A percentile compares a stretch with the other conserved stretches of the same genome.
phyloP scores from a whole-genome alignment of 2,329 filamentous ascomycete species.

The Exophiala mesophila region DNA sequence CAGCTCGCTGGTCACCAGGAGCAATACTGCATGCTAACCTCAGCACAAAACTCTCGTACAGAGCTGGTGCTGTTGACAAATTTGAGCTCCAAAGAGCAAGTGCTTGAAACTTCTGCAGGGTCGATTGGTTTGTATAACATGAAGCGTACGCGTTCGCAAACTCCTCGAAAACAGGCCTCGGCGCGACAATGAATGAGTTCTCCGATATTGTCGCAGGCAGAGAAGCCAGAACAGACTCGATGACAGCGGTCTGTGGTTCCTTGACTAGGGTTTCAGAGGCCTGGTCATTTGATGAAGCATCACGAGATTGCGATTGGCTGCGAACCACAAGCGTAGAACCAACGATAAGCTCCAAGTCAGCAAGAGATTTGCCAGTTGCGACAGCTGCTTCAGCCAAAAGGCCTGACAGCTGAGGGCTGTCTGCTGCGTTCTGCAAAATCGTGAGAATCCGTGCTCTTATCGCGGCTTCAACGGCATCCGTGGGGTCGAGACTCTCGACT shows the following conservation, averaged over 20 bases:
- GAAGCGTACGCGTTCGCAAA: conserved; percentile 36
- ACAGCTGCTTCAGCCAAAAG: conserved; percentile 64
- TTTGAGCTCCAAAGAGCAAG: conserved; percentile 34
- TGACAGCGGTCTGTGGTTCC: conserved; percentile 28
- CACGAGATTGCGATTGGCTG: conserved; percentile 46
- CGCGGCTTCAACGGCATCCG: conserved; percentile 29
- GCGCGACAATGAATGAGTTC: conserved; percentile 36
- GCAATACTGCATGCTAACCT: conserved; percentile 14
- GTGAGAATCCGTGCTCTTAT: conserved; percentile 62
- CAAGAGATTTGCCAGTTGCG: conserved; percentile 65
- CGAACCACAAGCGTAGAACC: conserved; percentile 61
- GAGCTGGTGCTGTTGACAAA: conserved; percentile 1
- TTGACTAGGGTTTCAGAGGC: conserved; percentile 23
- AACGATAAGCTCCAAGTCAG: conserved; percentile 69
- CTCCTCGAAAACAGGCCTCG: conserved; percentile 34
- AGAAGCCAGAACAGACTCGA: conserved; percentile 33
- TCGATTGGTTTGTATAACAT: conserved; percentile 31
- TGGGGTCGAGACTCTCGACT: conserved; percentile 4
- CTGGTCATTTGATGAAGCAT: conserved; percentile 51
- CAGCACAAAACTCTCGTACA: conserved; percentile 22
- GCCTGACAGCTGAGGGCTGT: conserved; percentile 54
- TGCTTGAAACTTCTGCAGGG: conserved; percentile 33
- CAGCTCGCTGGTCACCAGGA: conserved; percentile 38
- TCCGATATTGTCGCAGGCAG: conserved; percentile 28
- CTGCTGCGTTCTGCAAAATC: conserved; percentile 61